Evolutionary conservation across 345 rosid species (phyloP).

Genomic region (Murraya koenigii): DNA sequence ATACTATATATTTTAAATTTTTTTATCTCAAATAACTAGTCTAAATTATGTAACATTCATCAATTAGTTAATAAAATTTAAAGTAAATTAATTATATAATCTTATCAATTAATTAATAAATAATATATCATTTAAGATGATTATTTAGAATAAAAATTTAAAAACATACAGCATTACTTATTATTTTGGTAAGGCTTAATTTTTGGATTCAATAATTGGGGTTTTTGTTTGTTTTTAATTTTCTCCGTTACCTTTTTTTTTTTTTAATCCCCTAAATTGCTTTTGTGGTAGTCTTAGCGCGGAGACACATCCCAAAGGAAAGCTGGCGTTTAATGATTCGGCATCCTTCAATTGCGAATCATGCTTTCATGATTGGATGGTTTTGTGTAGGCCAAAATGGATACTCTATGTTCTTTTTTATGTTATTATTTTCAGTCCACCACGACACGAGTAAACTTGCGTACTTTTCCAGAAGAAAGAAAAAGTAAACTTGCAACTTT

Average conservation of each 20-base stretch:
- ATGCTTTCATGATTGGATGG: not conserved
- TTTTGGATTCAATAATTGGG: not conserved
- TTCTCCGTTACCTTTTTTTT: not conserved
- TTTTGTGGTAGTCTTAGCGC: not conserved
- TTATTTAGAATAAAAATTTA: too few relatives aligned
- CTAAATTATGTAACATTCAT: too few relatives aligned
- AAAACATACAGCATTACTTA: too few relatives aligned
- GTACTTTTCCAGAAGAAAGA: not conserved
- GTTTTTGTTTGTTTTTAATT: not conserved
- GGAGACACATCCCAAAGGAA: not conserved
- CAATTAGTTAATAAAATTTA: too few relatives aligned
- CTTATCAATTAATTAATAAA: too few relatives aligned
- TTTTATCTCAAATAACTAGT: too few relatives aligned
- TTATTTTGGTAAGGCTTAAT: slow-evolving; percentile 1
- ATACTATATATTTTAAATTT: too few relatives aligned
- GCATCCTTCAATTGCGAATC: not conserved
- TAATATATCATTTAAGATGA: too few relatives aligned
- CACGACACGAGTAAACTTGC: not conserved
- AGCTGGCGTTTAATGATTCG: not conserved
- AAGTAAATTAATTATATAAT: too few relatives aligned
- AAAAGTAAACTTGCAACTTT: slow-evolving; percentile 1
- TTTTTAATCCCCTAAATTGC: not conserved
- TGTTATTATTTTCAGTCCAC: not conserved
- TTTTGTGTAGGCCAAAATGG: not conserved
- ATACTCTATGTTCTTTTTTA: not conserved